Conservation (phyloP, 352 stramenopile species). For the Phytophthora ohioensis region DNA sequence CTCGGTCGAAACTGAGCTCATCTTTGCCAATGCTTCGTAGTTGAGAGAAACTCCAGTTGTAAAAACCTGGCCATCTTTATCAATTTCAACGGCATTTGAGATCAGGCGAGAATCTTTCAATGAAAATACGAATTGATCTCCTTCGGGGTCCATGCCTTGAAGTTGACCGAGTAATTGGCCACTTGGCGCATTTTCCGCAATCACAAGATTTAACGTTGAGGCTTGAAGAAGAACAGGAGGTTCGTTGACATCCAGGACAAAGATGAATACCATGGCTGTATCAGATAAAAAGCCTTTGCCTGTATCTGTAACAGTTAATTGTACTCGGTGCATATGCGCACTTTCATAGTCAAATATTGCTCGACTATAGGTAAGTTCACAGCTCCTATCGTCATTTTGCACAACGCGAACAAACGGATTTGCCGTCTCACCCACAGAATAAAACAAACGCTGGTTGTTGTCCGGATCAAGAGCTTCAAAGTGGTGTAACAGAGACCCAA, state of each 20-base stretch:
- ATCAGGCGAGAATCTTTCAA: conserved; percentile 42
- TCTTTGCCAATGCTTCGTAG: conserved; percentile 27
- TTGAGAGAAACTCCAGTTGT: conserved; percentile 27
- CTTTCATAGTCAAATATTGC: conserved; percentile 57
- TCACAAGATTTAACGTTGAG: conserved; percentile 36
- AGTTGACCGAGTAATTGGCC: conserved; percentile 42
- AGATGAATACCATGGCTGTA: conserved; percentile 53
- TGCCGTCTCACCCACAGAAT: conserved; percentile 29
- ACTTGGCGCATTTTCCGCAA: conserved; percentile 48
- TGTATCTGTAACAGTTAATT: conserved; percentile 59
- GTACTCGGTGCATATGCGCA: conserved; percentile 43
- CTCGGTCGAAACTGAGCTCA: conserved; percentile 7
- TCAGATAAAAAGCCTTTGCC: conserved; percentile 53
- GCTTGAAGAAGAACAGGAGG: conserved; percentile 41
- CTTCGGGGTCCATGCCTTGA: conserved; percentile 56
- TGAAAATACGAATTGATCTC: conserved; percentile 51
- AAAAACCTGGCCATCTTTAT: conserved; percentile 20
- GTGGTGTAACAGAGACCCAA: conserved; percentile 34
- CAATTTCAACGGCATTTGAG: conserved; percentile 20
- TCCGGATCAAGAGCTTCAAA: conserved; percentile 51
- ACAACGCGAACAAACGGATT: conserved; percentile 42
- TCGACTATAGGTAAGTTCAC: conserved; percentile 44
- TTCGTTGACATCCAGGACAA: conserved; percentile 59
- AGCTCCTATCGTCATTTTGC: conserved; percentile 45
- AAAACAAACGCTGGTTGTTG: conserved; percentile 53